phyloP scores from a whole-genome alignment of 768 basidiomycete genomes.

The Leccinum uliginosum region DNA sequence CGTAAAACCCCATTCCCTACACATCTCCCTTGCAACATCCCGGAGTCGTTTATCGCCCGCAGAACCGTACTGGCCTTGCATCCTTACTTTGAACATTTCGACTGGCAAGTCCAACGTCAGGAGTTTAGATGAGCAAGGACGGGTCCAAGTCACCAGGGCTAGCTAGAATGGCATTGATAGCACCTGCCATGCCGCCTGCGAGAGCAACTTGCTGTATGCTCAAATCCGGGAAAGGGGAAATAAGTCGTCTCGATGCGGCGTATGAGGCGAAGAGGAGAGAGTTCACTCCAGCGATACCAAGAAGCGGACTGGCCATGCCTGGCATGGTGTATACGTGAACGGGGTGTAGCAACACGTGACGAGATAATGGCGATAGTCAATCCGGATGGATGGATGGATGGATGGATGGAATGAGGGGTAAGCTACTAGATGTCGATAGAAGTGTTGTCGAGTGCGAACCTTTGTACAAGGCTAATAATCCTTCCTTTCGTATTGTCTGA shows the following conservation, averaged over 20 bases:
- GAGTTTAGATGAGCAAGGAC: neutral
- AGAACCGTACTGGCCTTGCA: slow-evolving; percentile 93
- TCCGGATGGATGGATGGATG: too few relatives aligned
- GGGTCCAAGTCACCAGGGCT: slow-evolving; percentile 63
- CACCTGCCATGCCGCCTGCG: slow-evolving; percentile 92
- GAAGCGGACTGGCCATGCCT: slow-evolving; percentile 85
- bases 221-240: slow-evolving; percentile 86
- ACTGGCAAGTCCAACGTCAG: slow-evolving; percentile 38
- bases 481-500: slow-evolving; percentile 82
- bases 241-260: slow-evolving; percentile 69
- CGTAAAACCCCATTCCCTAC: slow-evolving; percentile 78
- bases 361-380: neutral
- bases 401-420: neutral
- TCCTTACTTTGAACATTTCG: slow-evolving; percentile 98
- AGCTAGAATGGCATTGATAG: slow-evolving; percentile 83
- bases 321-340: neutral
- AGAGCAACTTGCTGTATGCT: slow-evolving; percentile 74
- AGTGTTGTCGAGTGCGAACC: slow-evolving; percentile 41
- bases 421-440: neutral
- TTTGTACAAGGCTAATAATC: slow-evolving; percentile 92
- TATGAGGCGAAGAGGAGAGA: slow-evolving; percentile 93
- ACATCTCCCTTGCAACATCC: slow-evolving; percentile 75
- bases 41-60: slow-evolving; percentile 74
- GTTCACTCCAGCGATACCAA: slow-evolving; percentile 95
- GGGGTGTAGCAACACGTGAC: neutral